Percentiles rank a stretch among this genome's conserved stretches.
These are phyloP conservation scores for Coemansia sp. DNA, from an alignment of 192 early-diverging fungal genomes.

Conservation along the genomic window DNA sequence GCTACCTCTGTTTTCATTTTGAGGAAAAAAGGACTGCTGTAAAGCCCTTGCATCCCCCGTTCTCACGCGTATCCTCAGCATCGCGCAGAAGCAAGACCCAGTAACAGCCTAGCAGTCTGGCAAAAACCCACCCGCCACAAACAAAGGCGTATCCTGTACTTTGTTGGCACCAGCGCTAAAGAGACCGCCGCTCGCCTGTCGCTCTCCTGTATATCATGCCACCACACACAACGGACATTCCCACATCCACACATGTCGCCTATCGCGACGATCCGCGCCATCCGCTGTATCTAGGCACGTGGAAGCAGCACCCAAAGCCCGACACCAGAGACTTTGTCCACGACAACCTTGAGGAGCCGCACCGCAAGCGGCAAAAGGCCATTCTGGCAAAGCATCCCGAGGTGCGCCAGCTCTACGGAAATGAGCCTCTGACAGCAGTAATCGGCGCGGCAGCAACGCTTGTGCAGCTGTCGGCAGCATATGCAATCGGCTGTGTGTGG, in stretches of 20 bases:
- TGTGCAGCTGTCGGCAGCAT: slow-evolving; percentile 76
- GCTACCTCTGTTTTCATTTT: too few relatives aligned
- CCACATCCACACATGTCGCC: slow-evolving; percentile 10
- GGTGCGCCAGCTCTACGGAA: slow-evolving; percentile 81
- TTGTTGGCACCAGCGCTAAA: neutral
- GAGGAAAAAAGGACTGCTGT: too few relatives aligned
- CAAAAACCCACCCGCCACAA: neutral
- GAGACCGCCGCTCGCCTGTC: neutral
- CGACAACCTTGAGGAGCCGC: slow-evolving; percentile 94
- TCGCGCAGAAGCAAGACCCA: too few relatives aligned
- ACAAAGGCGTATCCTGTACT: neutral
- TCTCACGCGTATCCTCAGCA: too few relatives aligned
- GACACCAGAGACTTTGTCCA: slow-evolving; percentile 68
- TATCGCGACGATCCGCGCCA: slow-evolving; percentile 58
- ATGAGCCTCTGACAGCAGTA: slow-evolving; percentile 75
- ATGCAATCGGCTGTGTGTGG: slow-evolving; percentile 68
- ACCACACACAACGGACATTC: slow-evolving; percentile 31
- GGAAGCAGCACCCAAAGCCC: slow-evolving; percentile 72
- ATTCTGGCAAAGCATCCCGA: slow-evolving; percentile 89
- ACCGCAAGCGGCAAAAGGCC: slow-evolving; percentile 82
- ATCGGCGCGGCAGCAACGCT: slow-evolving; percentile 62
- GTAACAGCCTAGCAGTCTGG: too few relatives aligned
- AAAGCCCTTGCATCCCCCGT: too few relatives aligned
- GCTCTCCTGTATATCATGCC: slow-evolving; percentile 16
- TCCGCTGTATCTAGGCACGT: slow-evolving; percentile 78